Base-by-base conservation (phyloP, 495 filamentous ascomycete genomes). In the Oleoguttula mirabilis region DNA sequence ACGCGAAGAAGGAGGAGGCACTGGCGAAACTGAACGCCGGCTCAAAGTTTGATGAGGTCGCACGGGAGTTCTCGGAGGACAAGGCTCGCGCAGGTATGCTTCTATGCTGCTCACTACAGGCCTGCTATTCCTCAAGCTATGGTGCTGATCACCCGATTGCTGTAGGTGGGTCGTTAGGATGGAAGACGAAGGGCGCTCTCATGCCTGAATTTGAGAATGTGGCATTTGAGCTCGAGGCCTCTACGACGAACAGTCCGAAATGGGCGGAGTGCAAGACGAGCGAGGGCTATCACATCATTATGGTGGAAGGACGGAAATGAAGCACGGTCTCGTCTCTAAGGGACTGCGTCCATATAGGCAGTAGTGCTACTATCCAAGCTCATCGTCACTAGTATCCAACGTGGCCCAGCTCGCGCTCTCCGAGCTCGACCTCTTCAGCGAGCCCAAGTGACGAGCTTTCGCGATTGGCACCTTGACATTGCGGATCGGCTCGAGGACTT, bases 221-320 rank as follows among this genome's bases (percentile, higher is more conserved):
- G 3, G 88, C 86, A 8, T 94, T 80, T 53, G 77, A 77, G 17
- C 67, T 95, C 28, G 79, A 84, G 50, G 66, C 76, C 0, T 87
- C 81, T 58, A 79, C 80, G 16, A 84, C 79, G n/a, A 71, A 56
- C 10, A 83, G 68, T 44, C 84, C 87, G 5, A 80, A 79, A 55
- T 82, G 72, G 57, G 82, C 64, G 11, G 82, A 92, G 64, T 80
- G 76, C 22, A 93, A 92, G 67, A 88, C 85, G 2, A 67, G 69
- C 7, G 78, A 78, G 64, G 88, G 88, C n/a, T 94, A 94, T 68
- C 88, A 95, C 63, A 77, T 94, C 40, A 79, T 94, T 43, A 90
- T 94, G 79, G 84, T 94, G 3, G 81, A 80, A 51, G 80, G 77
- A 21, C 62, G 79, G 55, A 80, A 79, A 55, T 82, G 43, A 56